Percentiles rank a stretch among this genome's conserved stretches.
Conservation (phyloP, 1,284 basidiomycete species). For the Trichosporon ovoides region DNA sequence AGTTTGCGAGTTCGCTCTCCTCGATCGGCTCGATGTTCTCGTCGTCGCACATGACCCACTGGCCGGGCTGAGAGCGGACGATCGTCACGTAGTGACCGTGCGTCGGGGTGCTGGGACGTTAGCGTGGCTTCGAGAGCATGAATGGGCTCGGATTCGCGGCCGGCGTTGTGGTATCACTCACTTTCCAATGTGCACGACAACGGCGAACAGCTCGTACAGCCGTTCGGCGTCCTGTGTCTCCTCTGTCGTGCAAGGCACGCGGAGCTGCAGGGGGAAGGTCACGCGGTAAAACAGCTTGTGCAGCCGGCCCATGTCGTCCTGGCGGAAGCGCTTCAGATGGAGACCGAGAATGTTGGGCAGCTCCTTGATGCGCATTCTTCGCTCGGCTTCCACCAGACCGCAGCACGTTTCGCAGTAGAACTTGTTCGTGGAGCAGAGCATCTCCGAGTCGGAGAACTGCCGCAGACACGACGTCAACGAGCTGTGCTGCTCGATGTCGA, state of each 20-base stretch:
- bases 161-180: slow-evolving; percentile 51
- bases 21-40: slow-evolving; percentile 82
- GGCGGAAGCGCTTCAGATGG: slow-evolving; percentile 96
- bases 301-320: slow-evolving; percentile 79
- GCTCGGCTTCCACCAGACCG: slow-evolving; percentile 94
- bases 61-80: slow-evolving; percentile 69
- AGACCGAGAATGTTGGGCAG: slow-evolving; percentile 89
- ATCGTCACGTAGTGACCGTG: slow-evolving; percentile 97
- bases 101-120: slow-evolving; percentile 68
- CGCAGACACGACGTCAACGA: slow-evolving; percentile 91
- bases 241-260: slow-evolving; percentile 95
- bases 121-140: slow-evolving; percentile 4
- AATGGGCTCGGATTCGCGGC: neutral
- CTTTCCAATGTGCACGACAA: slow-evolving; percentile 97
- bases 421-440: slow-evolving; percentile 96
- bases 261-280: slow-evolving; percentile 87
- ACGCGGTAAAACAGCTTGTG: slow-evolving; percentile 95
- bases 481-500: slow-evolving; percentile 96
- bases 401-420: slow-evolving; percentile 98
- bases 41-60: slow-evolving; percentile 93
- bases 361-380: slow-evolving; percentile 97
- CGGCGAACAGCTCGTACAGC: slow-evolving; percentile 88
- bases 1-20: slow-evolving; percentile 83
- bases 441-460: slow-evolving; percentile 95
- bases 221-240: slow-evolving; percentile 78